Percentiles rank a stretch among this genome's conserved stretches.
Conservation (phyloP, 192 early-diverging fungal genomes). For the Thoreauomyces humboldtii region DNA sequence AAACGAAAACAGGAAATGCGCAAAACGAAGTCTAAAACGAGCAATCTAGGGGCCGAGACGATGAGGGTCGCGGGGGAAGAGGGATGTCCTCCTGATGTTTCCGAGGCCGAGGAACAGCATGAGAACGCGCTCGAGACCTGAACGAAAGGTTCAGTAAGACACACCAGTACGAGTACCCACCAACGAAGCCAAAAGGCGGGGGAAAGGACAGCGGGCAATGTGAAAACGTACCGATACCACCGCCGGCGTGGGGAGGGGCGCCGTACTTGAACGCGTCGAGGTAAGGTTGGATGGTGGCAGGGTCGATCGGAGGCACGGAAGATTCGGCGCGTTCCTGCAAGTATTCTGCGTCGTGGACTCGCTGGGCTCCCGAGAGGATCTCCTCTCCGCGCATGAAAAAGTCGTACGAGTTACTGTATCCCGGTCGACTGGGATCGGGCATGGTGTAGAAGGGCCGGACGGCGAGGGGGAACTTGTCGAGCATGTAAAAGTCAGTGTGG, state of each 20-base stretch:
- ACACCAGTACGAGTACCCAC: background rate
- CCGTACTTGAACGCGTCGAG: constrained; percentile 95
- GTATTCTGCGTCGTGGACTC: constrained; percentile 87
- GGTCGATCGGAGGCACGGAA: constrained; percentile 72
- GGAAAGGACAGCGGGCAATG: too few relatives aligned
- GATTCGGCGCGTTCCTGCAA: constrained; percentile 71
- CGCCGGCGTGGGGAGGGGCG: constrained; percentile 95
- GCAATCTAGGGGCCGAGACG: constrained; percentile 78
- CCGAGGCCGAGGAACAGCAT: constrained; percentile 94
- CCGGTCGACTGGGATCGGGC: constrained; percentile 84
- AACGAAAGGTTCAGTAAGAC: too few relatives aligned
- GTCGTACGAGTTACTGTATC: constrained; percentile 99
- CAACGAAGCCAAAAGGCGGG: background rate
- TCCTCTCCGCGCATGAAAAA: constrained; percentile 99
- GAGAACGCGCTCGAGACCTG: constrained; percentile 90
- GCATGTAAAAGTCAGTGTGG: constrained; percentile 96
- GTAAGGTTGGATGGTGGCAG: constrained; percentile 83
- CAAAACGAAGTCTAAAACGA: too few relatives aligned
- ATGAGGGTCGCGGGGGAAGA: constrained; percentile 98
- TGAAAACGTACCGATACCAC: constrained; percentile 84
- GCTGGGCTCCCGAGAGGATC: constrained; percentile 97
- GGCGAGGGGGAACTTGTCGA: constrained; percentile 98
- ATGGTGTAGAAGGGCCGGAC: constrained; percentile 99
- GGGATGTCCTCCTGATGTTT: constrained; percentile 86
- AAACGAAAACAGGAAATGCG: too few relatives aligned